phyloP scores from a whole-genome alignment of 164 flowering plant species.

The Sedum album region DNA sequence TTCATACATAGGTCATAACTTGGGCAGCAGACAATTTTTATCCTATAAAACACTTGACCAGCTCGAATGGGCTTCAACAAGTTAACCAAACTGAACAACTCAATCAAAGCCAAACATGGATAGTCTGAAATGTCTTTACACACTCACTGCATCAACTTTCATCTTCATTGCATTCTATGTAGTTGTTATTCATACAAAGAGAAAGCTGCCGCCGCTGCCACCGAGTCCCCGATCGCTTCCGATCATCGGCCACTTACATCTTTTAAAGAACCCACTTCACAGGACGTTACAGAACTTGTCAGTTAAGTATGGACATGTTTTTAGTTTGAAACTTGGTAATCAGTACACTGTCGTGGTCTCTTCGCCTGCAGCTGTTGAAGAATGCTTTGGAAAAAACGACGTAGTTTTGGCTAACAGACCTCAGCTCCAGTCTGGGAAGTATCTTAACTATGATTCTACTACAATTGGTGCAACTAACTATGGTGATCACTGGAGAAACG shows the following conservation, averaged over 20 bases:
- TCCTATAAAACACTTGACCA: no score
- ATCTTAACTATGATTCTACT: slow-evolving; percentile 11
- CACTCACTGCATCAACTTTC: no score
- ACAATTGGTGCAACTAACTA: background rate
- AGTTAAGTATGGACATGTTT: slow-evolving; percentile 9
- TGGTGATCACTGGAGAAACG: slow-evolving; percentile 16
- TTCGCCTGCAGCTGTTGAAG: slow-evolving; percentile 15
- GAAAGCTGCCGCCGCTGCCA: no score
- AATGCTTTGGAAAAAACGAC: slow-evolving; percentile 25
- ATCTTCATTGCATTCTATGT: no score
- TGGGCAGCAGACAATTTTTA: no score
- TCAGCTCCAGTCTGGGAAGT: background rate
- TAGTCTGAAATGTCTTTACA: no score
- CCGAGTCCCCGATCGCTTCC: no score
- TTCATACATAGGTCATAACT: no score
- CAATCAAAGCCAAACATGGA: no score
- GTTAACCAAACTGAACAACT: no score
- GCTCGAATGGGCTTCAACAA: no score
- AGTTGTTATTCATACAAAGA: no score
- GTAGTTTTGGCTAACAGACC: slow-evolving; percentile 19
- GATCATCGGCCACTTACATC: slow-evolving; percentile 10
- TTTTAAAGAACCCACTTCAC: slow-evolving; percentile 20
- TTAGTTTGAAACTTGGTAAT: slow-evolving; percentile 13
- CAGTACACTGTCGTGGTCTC: slow-evolving; percentile 14
- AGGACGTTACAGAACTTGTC: slow-evolving; percentile 12